Evolutionary conservation across 352 stramenopile genomes (phyloP).

Genomic region (Phytophthora cactorum): DNA sequence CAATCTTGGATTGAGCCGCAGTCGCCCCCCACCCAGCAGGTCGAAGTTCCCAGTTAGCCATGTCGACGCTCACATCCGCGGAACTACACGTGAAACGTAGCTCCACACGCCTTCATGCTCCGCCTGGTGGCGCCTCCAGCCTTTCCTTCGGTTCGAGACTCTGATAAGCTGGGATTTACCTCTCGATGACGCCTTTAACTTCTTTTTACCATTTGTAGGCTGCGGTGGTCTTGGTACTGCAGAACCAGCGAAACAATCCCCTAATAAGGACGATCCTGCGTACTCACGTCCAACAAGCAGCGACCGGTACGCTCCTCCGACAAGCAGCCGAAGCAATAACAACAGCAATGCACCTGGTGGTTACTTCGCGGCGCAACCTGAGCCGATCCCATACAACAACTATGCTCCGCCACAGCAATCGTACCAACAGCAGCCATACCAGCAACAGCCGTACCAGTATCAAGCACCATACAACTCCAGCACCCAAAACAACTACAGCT

Average conservation of each 20-base stretch:
- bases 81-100: constrained; percentile 80
- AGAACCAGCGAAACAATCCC: constrained; percentile 28
- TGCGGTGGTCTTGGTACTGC: constrained; percentile 62
- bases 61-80: constrained; percentile 83
- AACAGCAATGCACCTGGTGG: constrained; percentile 13
- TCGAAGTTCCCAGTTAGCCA: constrained; percentile 14
- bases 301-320: constrained; percentile 17
- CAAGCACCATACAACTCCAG: constrained; percentile 21
- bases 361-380: constrained; percentile 10
- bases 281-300: constrained; percentile 23
- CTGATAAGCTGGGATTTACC: not conserved
- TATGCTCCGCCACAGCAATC: constrained; percentile 14
- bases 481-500: constrained; percentile 15
- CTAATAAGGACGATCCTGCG: constrained; percentile 23
- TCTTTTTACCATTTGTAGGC: constrained; percentile 14
- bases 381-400: constrained; percentile 14
- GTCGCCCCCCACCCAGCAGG: not conserved
- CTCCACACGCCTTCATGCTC: constrained; percentile 76
- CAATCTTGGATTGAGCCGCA: constrained; percentile 1
- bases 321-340: constrained; percentile 13
- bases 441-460: constrained; percentile 23
- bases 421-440: constrained; percentile 21
- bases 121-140: constrained; percentile 66
- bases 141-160: constrained; percentile 68
- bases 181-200: not conserved